Percentiles rank a stretch among this genome's conserved stretches.
Evolutionary conservation across 768 basidiomycete genomes (phyloP).

Genomic region (Guyanaporus albipodus): DNA sequence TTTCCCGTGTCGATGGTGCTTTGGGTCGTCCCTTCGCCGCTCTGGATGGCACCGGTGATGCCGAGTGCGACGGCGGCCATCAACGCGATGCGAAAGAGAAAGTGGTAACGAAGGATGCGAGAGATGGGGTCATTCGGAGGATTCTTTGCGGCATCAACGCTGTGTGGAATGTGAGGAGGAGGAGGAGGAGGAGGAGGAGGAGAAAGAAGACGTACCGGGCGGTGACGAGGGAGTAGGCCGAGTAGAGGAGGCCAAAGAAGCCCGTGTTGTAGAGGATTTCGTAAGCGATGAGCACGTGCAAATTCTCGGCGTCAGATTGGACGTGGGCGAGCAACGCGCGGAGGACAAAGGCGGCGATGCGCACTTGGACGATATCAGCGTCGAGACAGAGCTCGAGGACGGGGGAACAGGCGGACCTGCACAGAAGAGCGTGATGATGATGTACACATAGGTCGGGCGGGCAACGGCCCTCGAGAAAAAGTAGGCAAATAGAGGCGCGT

Average conservation of each 20-base stretch:
- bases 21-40: neutral
- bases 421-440: slow-evolving; percentile 27
- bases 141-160: slow-evolving; percentile 10
- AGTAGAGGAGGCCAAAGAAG: slow-evolving; percentile 32
- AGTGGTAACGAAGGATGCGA: slow-evolving; percentile 13
- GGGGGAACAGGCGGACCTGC: slow-evolving; percentile 10
- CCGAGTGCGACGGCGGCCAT: slow-evolving; percentile 26
- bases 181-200: neutral
- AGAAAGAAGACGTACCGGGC: slow-evolving; percentile 22
- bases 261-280: slow-evolving; percentile 33
- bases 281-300: slow-evolving; percentile 25
- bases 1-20: slow-evolving; percentile 15
- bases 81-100: slow-evolving; percentile 25
- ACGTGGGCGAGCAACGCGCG: slow-evolving; percentile 16
- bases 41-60: slow-evolving; percentile 26
- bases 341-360: slow-evolving; percentile 16
- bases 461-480: slow-evolving; percentile 13
- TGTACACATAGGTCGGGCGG: slow-evolving; percentile 19
- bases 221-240: slow-evolving; percentile 27
- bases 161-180: neutral
- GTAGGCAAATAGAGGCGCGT: slow-evolving; percentile 16
- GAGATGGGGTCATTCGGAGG: slow-evolving; percentile 17
- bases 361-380: slow-evolving; percentile 7
- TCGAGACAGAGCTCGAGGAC: neutral
- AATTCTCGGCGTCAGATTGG: slow-evolving; percentile 17